phyloP scores from a whole-genome alignment of 1,284 basidiomycete genomes.

The Sporisorium iseilematis-ciliati region DNA sequence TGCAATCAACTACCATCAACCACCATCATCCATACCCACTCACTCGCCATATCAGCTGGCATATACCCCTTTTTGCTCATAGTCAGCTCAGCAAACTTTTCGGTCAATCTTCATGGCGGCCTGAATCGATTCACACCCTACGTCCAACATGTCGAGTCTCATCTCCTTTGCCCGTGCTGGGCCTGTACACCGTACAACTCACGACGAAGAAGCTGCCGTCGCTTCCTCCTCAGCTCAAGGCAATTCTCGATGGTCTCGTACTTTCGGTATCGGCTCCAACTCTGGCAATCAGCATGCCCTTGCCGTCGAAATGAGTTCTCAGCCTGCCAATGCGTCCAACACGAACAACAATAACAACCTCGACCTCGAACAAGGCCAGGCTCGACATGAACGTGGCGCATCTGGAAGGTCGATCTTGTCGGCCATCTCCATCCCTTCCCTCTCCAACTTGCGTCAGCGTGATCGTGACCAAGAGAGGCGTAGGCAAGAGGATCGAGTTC shows the following conservation, averaged over 20 bases:
- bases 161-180: conserved; percentile 32
- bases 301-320: conserved; percentile 31
- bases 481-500: conserved; percentile 24
- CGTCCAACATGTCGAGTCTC: conserved; percentile 29
- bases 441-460: conserved; percentile 47
- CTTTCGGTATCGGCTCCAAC: conserved; percentile 19
- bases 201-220: conserved; percentile 30
- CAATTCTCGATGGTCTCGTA: conserved; percentile 22
- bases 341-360: conserved; percentile 8
- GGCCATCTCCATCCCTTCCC: conserved; percentile 35
- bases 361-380: conserved; percentile 30
- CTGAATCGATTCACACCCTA: neutral
- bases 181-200: conserved; percentile 16
- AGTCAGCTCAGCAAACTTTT: too few species aligned
- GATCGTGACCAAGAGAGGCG: conserved; percentile 48
- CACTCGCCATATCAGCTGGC: neutral
- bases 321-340: neutral
- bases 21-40: neutral
- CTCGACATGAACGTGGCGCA: conserved; percentile 34
- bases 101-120: neutral
- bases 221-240: conserved; percentile 8
- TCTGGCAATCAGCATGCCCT: conserved; percentile 7
- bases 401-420: conserved; percentile 52
- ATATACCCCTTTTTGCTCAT: neutral
- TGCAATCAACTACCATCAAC: neutral